A percentile compares a stretch with the other conserved stretches of the same genome.
phyloP scores from a whole-genome alignment of 1,284 basidiomycete species.

The Wolfiporia cocos region DNA sequence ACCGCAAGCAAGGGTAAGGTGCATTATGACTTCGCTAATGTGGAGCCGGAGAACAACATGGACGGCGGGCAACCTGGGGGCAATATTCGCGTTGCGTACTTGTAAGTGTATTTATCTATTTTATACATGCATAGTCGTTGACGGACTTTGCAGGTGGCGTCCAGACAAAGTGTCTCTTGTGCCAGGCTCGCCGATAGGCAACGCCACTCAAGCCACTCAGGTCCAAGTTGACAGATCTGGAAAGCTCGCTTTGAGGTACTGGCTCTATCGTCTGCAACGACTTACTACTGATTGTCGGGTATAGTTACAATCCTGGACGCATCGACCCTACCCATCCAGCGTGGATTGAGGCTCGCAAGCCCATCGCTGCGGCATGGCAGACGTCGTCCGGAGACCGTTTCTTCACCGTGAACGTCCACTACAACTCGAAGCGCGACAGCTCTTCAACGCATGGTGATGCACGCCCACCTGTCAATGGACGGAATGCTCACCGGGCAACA shows the following conservation, averaged over 20 bases:
- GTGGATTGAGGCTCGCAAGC: constrained; percentile 58
- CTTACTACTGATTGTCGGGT: not conserved
- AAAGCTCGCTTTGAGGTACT: constrained; percentile 15
- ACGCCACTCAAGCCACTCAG: constrained; percentile 18
- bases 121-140: not conserved
- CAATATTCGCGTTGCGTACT: constrained; percentile 56
- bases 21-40: constrained; percentile 42
- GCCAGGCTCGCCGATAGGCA: constrained; percentile 17
- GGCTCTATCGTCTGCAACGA: not conserved
- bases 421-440: constrained; percentile 54
- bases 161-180: constrained; percentile 23
- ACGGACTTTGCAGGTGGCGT: constrained; percentile 16
- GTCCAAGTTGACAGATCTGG: constrained; percentile 14
- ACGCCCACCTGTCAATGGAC: constrained; percentile 53
- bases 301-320: constrained; percentile 56
- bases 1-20: constrained; percentile 33
- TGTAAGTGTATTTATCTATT: constrained; percentile 28
- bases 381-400: constrained; percentile 40
- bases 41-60: constrained; percentile 45
- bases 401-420: constrained; percentile 58
- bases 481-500: constrained; percentile 38
- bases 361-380: constrained; percentile 53
- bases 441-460: constrained; percentile 49
- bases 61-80: constrained; percentile 64
- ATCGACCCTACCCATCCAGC: constrained; percentile 51